These are phyloP conservation scores for Thyridium curvatum DNA, from an alignment of 2,329 filamentous ascomycete genomes.

Conservation along the genomic window DNA sequence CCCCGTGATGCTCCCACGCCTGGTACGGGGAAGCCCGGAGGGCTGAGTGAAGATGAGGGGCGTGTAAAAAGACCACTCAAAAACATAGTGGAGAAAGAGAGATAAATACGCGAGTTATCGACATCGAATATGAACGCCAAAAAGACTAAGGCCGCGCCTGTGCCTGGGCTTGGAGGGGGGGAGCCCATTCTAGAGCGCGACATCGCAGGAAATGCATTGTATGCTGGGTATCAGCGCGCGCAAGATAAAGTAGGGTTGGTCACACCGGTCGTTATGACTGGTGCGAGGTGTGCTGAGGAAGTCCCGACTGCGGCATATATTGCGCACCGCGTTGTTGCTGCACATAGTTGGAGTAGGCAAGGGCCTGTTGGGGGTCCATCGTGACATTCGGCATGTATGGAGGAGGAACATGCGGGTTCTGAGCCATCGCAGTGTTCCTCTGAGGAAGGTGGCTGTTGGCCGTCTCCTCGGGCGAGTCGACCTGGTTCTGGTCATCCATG, in stretches of 20 bases:
- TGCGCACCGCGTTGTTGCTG: slow-evolving; percentile 67
- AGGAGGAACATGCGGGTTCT: slow-evolving; percentile 55
- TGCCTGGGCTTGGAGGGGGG: slow-evolving; percentile 23
- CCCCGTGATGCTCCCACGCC: too few relatives aligned
- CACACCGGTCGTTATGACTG: slow-evolving; percentile 51
- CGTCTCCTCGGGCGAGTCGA: slow-evolving; percentile 89
- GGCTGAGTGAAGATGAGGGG: too few relatives aligned
- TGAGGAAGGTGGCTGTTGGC: slow-evolving; percentile 68
- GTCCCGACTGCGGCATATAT: slow-evolving; percentile 67
- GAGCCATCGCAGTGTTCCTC: slow-evolving; percentile 57
- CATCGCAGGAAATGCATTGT: slow-evolving; percentile 43
- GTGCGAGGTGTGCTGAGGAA: slow-evolving; percentile 78
- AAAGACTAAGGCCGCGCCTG: slow-evolving; percentile 34
- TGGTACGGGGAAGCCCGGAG: too few relatives aligned
- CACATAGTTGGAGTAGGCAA: slow-evolving; percentile 80
- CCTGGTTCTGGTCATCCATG: slow-evolving; percentile 67
- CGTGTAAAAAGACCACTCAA: too few relatives aligned
- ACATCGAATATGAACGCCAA: slow-evolving; percentile 29
- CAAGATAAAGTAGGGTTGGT: slow-evolving; percentile 7
- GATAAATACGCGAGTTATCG: slow-evolving; percentile 5
- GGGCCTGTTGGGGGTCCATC: slow-evolving; percentile 69
- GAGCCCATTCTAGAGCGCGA: slow-evolving; percentile 25
- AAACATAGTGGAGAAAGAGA: background rate
- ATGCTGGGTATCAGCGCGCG: slow-evolving; percentile 52
- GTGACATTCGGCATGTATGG: slow-evolving; percentile 59